These are phyloP conservation scores for Colletotrichum simmondsii DNA, from an alignment of 2,329 filamentous ascomycete genomes.

Conservation along the genomic window DNA sequence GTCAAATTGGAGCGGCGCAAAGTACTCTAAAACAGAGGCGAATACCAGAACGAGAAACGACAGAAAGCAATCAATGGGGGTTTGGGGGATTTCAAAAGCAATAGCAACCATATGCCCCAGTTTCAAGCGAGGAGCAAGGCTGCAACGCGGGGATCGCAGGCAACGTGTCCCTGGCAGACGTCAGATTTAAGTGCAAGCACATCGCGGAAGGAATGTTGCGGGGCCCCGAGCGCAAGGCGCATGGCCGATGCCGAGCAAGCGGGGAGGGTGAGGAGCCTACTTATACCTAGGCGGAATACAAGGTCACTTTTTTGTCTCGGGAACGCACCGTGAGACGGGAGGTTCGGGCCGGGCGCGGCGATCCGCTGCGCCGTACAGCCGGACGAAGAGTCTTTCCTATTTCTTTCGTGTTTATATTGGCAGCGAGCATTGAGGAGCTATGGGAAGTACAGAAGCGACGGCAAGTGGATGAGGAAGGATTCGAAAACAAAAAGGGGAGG, in stretches of 20 bases:
- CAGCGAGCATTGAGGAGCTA: neutral
- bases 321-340: neutral
- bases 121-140: neutral
- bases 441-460: neutral
- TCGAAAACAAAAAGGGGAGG: neutral
- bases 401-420: no score
- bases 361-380: neutral
- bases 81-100: neutral
- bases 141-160: neutral
- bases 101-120: neutral
- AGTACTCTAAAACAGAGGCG: neutral
- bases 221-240: neutral
- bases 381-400: no score
- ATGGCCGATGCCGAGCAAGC: neutral
- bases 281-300: neutral
- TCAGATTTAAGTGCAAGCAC: neutral
- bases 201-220: neutral
- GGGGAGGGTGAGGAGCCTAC: no score
- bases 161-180: neutral
- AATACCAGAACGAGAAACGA: neutral
- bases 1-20: neutral
- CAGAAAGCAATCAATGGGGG: neutral
- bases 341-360: neutral
- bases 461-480: neutral
- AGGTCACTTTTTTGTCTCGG: neutral